Conservation (phyloP, 2,329 filamentous ascomycete species). For the Beauveria sp. region DNA sequence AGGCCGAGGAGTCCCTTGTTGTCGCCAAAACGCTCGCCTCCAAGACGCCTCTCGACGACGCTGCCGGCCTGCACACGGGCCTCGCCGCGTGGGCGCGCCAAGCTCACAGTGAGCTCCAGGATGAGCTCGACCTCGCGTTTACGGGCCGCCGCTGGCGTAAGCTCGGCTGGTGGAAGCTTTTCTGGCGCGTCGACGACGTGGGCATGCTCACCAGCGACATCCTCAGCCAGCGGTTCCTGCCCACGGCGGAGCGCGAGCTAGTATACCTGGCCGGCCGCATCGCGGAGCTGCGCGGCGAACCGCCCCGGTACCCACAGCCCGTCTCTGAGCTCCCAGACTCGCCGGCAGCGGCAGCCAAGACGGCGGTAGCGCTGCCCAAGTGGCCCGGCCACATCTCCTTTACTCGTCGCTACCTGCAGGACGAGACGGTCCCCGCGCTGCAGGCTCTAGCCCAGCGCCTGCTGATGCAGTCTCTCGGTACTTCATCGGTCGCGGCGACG, state of each 20-base stretch:
- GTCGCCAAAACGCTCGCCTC: conserved; percentile 25
- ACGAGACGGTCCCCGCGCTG: conserved; percentile 61
- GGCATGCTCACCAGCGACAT: conserved; percentile 75
- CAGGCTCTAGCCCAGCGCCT: conserved; percentile 67
- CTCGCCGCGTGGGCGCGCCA: conserved; percentile 69
- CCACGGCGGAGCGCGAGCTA: conserved; percentile 69
- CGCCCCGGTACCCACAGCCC: conserved; percentile 30
- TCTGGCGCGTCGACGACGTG: conserved; percentile 92
- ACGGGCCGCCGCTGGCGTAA: conserved; percentile 69
- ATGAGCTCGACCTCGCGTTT: conserved; percentile 72
- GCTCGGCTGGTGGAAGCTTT: conserved; percentile 87
- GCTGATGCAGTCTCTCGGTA: conserved; percentile 67
- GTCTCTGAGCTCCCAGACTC: conserved; percentile 14
- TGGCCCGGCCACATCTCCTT: conserved; percentile 72
- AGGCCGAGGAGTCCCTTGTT: conserved; percentile 37
- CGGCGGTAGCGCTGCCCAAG: conserved; percentile 26
- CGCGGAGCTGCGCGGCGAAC: conserved; percentile 35
- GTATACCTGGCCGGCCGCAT: conserved; percentile 77
- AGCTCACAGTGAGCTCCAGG: conserved; percentile 76
- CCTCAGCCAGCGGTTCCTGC: conserved; percentile 67
- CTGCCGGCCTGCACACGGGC: conserved; percentile 44
- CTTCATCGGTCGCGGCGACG: conserved; percentile 54
- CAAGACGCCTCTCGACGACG: conserved; percentile 28
- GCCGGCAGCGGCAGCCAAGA: background rate
- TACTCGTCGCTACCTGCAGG: conserved; percentile 58